These are phyloP conservation scores for Trypanosoma lewisi DNA, from an alignment of 208 protist genomes.

Conservation along the genomic window DNA sequence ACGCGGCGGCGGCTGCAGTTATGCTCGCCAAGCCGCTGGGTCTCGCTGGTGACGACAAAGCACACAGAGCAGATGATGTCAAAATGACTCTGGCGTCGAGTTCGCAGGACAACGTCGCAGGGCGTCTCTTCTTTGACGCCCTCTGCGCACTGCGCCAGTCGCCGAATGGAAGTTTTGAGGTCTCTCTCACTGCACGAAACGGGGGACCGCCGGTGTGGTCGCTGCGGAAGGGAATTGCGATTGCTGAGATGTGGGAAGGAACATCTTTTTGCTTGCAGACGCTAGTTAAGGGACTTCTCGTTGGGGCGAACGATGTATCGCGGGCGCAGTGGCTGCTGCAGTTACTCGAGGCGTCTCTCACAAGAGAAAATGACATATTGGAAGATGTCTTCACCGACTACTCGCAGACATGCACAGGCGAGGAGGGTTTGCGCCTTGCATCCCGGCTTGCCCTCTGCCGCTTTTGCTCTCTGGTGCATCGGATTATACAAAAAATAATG, in stretches of 20 bases:
- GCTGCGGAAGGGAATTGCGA: constrained; percentile 18
- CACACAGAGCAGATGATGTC: background rate
- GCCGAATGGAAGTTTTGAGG: constrained; percentile 33
- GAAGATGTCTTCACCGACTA: constrained; percentile 26
- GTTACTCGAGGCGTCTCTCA: constrained; percentile 6
- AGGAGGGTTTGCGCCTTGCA: constrained; percentile 35
- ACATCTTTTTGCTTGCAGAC: constrained; percentile 7
- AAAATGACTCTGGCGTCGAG: background rate
- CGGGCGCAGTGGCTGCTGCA: constrained; percentile 28
- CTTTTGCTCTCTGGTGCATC: constrained; percentile 32
- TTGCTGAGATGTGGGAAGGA: constrained; percentile 16
- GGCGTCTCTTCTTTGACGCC: constrained; percentile 50
- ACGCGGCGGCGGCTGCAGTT: constrained; percentile 3
- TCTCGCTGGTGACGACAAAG: background rate
- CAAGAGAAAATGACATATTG: constrained; percentile 5
- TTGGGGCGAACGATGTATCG: constrained; percentile 35
- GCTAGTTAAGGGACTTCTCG: constrained; percentile 32
- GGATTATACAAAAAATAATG: constrained; percentile 31
- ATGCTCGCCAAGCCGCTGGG: constrained; percentile 10
- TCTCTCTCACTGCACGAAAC: background rate
- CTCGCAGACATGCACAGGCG: constrained; percentile 15
- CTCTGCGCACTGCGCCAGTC: constrained; percentile 60
- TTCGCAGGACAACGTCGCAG: background rate
- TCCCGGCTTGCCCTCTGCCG: constrained; percentile 34
- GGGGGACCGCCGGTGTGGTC: constrained; percentile 18